Evolutionary conservation across 495 filamentous ascomycete species (phyloP), one percentile per base, ranked within the genome.

Genomic region (Jackrogersella multiformis): DNA sequence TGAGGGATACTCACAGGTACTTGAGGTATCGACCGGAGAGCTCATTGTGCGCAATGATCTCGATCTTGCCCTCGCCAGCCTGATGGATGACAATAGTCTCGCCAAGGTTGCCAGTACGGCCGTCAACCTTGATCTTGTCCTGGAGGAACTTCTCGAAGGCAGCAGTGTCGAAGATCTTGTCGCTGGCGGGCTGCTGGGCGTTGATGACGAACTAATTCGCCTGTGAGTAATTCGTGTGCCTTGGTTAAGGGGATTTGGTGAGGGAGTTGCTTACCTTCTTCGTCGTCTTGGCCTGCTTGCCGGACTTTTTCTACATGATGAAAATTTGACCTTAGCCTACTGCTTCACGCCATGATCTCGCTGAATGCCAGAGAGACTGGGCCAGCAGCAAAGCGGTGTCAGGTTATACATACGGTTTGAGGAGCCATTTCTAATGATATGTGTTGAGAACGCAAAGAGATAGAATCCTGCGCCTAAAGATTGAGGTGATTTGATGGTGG

Each of bases 61-160:
- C 94, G 80, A 99, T 87, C 89, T 97, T 97, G 78, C 94, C 94
- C 72, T 97, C 95, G 72, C 90, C 92, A 69, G 84, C 76, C 86
- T 96, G 90, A 74, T 87, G 89, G 88, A 99, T 97, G 76, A 87
- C 83, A 76, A 99, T 89, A 75, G 82, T 87, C 78, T 99, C 96
- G 76, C 96, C 95, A 73, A 99, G 92, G 89, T 99, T 98, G 68
- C 94, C 94, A 73, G 93, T 91, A 76, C 93, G 94, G 86, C 93
- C 93, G 58, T 97, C 96, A 75, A 98, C 92, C 90, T 99, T 99
- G 89, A 99, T 96, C 83, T 91, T 92, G 84, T 99, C 96, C 85
- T 97, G 94, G 55, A 99, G 90, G 90, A 99, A 99, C 88, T 98
- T 98, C 87, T 97, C 93, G 84, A 98, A 99, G 73, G 94, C 94